Evolutionary conservation across 1,139 yeast genomes (phyloP), one percentile per base, ranked within the genome.

Genomic region (Protomyces pachydermus): DNA sequence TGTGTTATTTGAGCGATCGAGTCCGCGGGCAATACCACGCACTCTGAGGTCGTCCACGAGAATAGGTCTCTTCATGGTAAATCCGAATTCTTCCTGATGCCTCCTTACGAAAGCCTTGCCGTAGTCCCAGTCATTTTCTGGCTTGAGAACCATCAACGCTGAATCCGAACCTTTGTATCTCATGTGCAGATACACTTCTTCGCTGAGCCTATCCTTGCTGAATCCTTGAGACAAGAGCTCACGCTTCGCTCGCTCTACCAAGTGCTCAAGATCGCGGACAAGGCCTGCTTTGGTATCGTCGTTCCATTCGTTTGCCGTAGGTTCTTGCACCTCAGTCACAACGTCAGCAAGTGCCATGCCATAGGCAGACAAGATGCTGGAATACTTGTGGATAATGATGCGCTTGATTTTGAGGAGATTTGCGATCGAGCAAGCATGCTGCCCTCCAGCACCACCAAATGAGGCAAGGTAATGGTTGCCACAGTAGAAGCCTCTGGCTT

Each of bases 81-180:
- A 87, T 0, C 91, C 91, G 76, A 87, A 87, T 72, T 87, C 91
- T 66, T 82, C 80, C 68, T 80, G 77, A 72, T 87, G 93, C 64
- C 79, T 74, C 6, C 76, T 74, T 53, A 80, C 73, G 71, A 84
- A 85, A 60, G 74, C 75, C n/a, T 72, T 69, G 2, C 71, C 69
- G 48, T 75, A 74, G 53, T 78, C 74, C 70, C 76, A 73, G 37
- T 67, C 67, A 25, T 68, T 71, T 12, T 68, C 72, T 6, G 75
- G 72, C 67, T 73, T 81, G 61, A 76, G 71, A 45, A 88, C 83
- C 85, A 91, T 86, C 68, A 91, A 78, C 55, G 87, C 86, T 2
- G 97, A 87, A 72, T 91, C 97, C 18, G 96, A 87, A 5, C 97
- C 97, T 67, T 84, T 83, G 73, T 88, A 91, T 71, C 95, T 81